A percentile compares a stretch with the other conserved stretches of the same genome.
phyloP scores from a whole-genome alignment of 192 early-diverging fungal species.

The Backusella psychrophila region DNA sequence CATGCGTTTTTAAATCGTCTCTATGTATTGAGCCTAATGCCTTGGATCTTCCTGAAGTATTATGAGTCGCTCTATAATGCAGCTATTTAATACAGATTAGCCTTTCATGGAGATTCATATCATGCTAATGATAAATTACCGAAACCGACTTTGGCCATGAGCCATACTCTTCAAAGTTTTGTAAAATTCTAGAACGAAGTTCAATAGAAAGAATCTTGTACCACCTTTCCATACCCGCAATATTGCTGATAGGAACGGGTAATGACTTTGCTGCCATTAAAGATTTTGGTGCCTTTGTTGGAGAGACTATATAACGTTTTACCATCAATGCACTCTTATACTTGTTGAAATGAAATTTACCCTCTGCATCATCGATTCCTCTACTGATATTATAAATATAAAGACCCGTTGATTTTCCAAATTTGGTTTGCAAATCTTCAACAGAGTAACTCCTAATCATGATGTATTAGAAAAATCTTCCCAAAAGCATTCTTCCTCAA shows the following conservation, averaged over 20 bases:
- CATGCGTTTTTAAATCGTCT: slow-evolving; percentile 8
- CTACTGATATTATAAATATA: slow-evolving; percentile 63
- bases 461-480: too few relatives aligned
- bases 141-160: slow-evolving; percentile 54
- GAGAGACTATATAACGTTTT: slow-evolving; percentile 13
- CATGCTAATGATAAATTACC: slow-evolving; percentile 19
- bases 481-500: neutral
- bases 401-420: slow-evolving; percentile 48
- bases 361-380: slow-evolving; percentile 55
- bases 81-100: neutral
- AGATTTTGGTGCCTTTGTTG: slow-evolving; percentile 38
- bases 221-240: slow-evolving; percentile 45
- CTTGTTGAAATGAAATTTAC: slow-evolving; percentile 15
- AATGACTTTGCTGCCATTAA: slow-evolving; percentile 48
- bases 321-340: neutral
- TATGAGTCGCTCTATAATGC: neutral
- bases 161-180: slow-evolving; percentile 45
- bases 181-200: slow-evolving; percentile 45
- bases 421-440: slow-evolving; percentile 47
- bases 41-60: neutral
- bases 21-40: neutral
- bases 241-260: slow-evolving; percentile 24
- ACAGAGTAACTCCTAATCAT: slow-evolving; percentile 38
- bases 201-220: slow-evolving; percentile 49
- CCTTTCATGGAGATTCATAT: neutral